Base-by-base conservation (phyloP, 352 stramenopile species). In the Phytophthora crassamura region DNA sequence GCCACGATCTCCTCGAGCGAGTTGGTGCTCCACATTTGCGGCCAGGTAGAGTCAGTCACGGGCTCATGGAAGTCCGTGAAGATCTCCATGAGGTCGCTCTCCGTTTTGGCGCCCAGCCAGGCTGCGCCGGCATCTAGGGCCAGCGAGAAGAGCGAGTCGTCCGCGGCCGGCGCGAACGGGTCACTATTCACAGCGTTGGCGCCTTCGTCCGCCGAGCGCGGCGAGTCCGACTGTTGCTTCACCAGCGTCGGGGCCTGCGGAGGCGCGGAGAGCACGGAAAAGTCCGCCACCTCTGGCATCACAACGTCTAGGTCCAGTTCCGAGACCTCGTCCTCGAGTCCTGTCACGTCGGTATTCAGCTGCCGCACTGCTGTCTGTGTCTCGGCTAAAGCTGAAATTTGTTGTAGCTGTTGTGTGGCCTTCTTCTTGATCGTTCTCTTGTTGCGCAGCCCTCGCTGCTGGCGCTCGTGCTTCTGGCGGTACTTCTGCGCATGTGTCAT, bases 401-500 rank as follows among this genome's bases (percentile, higher is more conserved):
- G 15, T 9, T 46, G 33, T 39, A 49, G 43, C 22, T 71, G 59
- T 40, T 56, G 62, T 15, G 6, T 38, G 22, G 22, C 22, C 43
- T 50, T 64, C 18, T 60, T 71, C 43, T 77, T 69, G 41, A 8
- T 63, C 62, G 77, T 81, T 40, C 49, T 64, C 32, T 70, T 72
- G 47, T 74, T 86, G 42, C 79, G 79, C 45, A 86, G 67, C 0
- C 79, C 77, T 8, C 79, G 79, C 66, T 77, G 61, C n/a, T 75
- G 75, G 5, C 79, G 72, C 55, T 86, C 79, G 52, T 82, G 79
- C 75, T 91, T 91, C 69, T 91, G 83, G 14, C 83, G 75, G 69
- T 91, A 91, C 71, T 91, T 91, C 43, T 91, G 83, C 36, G 83
- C 83, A 54, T 91, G 83, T 0, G 83, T 91, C 83, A 91, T 91